Conservation (phyloP, 768 basidiomycete genomes). For the Mycena belliarum region DNA sequence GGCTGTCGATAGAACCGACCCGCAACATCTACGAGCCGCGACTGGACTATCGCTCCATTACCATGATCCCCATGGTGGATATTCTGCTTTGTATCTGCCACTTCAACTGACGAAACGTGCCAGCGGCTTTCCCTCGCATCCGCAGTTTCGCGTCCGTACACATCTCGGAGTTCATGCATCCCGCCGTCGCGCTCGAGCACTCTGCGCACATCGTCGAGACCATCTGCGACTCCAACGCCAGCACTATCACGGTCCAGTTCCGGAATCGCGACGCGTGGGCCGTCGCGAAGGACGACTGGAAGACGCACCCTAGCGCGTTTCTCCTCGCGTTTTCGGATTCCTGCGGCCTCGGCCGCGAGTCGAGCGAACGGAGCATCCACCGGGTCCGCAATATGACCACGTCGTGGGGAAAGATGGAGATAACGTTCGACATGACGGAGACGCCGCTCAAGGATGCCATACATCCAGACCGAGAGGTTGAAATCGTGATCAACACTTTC, state of each 20-base stretch:
- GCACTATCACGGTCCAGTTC: not conserved
- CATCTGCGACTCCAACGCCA: not conserved
- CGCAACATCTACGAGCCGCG: not conserved
- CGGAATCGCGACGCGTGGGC: not conserved
- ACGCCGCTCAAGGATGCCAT: not conserved
- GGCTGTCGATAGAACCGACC: not conserved
- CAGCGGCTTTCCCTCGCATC: not conserved
- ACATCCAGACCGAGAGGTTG: too few species aligned
- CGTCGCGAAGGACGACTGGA: not conserved
- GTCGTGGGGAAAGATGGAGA: not conserved
- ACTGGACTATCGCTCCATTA: not conserved
- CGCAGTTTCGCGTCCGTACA: not conserved
- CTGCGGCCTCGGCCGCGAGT: not conserved
- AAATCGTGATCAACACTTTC: too few species aligned
- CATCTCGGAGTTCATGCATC: not conserved
- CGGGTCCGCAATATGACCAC: not conserved
- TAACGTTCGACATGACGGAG: not conserved
- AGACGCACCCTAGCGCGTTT: not conserved
- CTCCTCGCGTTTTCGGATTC: not conserved
- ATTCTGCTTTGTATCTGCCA: not conserved
- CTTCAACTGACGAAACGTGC: too few species aligned
- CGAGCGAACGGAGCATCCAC: not conserved
- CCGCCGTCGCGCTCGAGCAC: not conserved
- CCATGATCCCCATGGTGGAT: conserved; percentile 1
- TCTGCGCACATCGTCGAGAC: not conserved